Conservation (phyloP, 2,329 filamentous ascomycete species). For the Fonsecaea multimorphosa region DNA sequence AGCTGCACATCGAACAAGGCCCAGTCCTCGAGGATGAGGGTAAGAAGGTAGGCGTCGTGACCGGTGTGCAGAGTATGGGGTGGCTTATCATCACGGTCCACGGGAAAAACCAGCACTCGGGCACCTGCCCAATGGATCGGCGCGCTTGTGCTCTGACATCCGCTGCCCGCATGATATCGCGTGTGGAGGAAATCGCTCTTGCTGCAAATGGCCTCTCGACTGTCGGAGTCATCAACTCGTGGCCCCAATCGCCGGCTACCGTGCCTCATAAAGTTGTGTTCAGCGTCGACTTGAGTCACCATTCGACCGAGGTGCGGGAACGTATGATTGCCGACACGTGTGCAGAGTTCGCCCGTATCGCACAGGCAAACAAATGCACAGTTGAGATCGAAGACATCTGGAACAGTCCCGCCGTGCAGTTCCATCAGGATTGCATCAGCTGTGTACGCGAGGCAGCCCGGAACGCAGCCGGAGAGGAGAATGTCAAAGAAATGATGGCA, state of each 20-base stretch:
- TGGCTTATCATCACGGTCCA: slow-evolving; percentile 72
- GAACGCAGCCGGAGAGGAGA: slow-evolving; percentile 51
- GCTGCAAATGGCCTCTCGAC: slow-evolving; percentile 62
- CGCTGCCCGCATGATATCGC: slow-evolving; percentile 57
- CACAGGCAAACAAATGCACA: slow-evolving; percentile 19
- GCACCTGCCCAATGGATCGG: slow-evolving; percentile 71
- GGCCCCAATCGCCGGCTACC: slow-evolving; percentile 71
- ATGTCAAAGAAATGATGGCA: slow-evolving; percentile 61
- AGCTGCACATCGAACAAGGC: slow-evolving; percentile 84
- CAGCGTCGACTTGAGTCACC: slow-evolving; percentile 37
- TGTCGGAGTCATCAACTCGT: slow-evolving; percentile 71
- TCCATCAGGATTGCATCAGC: slow-evolving; percentile 70
- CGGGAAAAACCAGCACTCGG: slow-evolving; percentile 74
- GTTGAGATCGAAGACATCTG: slow-evolving; percentile 26
- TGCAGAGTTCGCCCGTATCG: slow-evolving; percentile 15
- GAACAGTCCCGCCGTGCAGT: slow-evolving; percentile 58
- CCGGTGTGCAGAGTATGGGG: slow-evolving; percentile 74
- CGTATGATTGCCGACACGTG: slow-evolving; percentile 26
- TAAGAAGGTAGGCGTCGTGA: slow-evolving; percentile 74
- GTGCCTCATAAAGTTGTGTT: slow-evolving; percentile 27
- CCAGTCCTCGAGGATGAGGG: slow-evolving; percentile 72
- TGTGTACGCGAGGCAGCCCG: slow-evolving; percentile 67
- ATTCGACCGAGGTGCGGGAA: slow-evolving; percentile 27
- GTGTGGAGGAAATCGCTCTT: slow-evolving; percentile 17
- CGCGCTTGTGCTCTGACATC: slow-evolving; percentile 72